Base-by-base conservation (phyloP, 2,329 filamentous ascomycete genomes). In the Hypoxylon sp. region DNA sequence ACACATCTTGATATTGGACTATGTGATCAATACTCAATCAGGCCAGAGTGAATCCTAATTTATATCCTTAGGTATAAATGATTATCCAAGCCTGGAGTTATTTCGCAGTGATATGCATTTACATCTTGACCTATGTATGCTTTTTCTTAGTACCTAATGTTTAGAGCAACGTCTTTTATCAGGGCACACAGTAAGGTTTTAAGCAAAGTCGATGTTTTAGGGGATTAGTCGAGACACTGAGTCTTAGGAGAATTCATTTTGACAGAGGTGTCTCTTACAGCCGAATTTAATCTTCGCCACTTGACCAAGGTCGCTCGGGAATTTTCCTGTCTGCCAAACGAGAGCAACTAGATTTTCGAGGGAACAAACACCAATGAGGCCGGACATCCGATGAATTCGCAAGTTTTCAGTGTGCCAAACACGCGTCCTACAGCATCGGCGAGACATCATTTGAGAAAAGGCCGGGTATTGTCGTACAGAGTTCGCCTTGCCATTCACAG, bases 401-500 rank as follows among this genome's bases (percentile, higher is more conserved):
- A 59, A 41, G 11, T 43, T 53, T 70, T 45, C 46, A 25, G 41
- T 41, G 28, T 19, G 55, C 46, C 21, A 46, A 28, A 62, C 55
- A 62, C 59, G 61, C 48, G 65, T 68, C 59, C 57, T 62, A 68
- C 63, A 45, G 41, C n/a, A 32, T 60, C 60, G 57, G 60, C 57
- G 63, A 68, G 58, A 70, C 68, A 68, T 64, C 10, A 21, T 17
- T 60, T 45, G 50, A 68, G 56, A 66, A 63, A 60, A 53, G 21
- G 48, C 46, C 58, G 62, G 56, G 19, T 43, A 19, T n/a, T n/a
- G 62, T 57, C 34, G 62, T 51, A 68, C 65, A 56, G 11, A 7
- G 25, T 58, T 46, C n/a, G 30, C 43, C 46, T 53, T 49, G 36
- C 55, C 45, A 36, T 41, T 55, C 55, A 41, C 28, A 28, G 34